A percentile compares a stretch with the other conserved stretches of the same genome.
These are phyloP conservation scores for Xylaria longipes DNA, from an alignment of 495 filamentous ascomycete genomes.

Conservation along the genomic window DNA sequence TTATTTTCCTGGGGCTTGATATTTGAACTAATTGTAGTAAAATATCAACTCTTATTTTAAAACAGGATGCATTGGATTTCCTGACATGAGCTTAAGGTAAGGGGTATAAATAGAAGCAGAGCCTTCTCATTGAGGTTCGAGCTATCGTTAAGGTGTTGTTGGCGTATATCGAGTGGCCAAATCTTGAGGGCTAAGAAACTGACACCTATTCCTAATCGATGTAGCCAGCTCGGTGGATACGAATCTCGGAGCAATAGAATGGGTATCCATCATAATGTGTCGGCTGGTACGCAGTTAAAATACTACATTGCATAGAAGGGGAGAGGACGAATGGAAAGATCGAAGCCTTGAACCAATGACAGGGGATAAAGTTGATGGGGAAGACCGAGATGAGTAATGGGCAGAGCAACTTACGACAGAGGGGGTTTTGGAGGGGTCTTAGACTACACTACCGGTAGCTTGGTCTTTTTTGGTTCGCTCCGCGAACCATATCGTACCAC, in stretches of 20 bases:
- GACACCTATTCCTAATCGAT: not conserved
- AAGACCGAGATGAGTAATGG: not conserved
- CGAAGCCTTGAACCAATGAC: not conserved
- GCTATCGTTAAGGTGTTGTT: not conserved
- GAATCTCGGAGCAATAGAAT: not conserved
- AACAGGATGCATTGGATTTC: not conserved
- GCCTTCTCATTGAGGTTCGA: not conserved
- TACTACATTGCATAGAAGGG: too few relatives aligned
- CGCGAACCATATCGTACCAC: not conserved
- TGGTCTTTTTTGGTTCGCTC: not conserved
- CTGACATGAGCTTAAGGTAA: not conserved
- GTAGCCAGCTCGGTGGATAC: not conserved
- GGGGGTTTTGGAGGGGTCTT: not conserved
- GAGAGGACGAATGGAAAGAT: not conserved
- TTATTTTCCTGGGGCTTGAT: not conserved
- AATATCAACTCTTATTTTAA: not conserved
- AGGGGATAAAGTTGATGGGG: not conserved
- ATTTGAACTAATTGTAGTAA: not conserved
- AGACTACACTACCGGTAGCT: not conserved
- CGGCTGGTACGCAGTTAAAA: not conserved
- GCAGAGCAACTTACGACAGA: conserved; percentile 2
- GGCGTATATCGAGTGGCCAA: not conserved
- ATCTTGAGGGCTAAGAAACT: not conserved
- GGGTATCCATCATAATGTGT: not conserved
- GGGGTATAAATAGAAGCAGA: not conserved